phyloP scores from a whole-genome alignment of 345 rosid species.

The Microthlaspi erraticum region DNA sequence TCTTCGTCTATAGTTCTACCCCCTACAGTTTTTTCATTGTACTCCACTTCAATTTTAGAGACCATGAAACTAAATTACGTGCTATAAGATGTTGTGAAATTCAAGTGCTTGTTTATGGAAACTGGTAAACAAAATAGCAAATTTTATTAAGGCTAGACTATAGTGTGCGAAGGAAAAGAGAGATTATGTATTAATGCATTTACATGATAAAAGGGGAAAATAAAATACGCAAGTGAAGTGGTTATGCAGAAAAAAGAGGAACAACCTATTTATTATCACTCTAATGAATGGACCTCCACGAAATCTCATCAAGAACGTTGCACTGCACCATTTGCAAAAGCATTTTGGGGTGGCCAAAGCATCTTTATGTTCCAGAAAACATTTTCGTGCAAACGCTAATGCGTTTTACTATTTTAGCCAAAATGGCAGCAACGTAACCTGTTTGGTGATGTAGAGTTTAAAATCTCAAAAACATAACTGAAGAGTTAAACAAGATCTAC shows the following conservation, averaged over 20 bases:
- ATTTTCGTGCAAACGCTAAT: constrained; percentile 19
- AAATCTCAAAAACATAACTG: not conserved
- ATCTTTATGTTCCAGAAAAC: too few relatives aligned
- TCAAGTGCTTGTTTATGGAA: constrained; percentile 26
- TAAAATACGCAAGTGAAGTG: constrained; percentile 14
- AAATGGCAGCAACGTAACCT: not conserved
- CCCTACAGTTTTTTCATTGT: constrained; percentile 25
- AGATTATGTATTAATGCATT: constrained; percentile 9
- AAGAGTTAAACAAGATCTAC: not conserved
- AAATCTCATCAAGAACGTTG: constrained; percentile 24
- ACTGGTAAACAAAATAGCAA: constrained; percentile 23
- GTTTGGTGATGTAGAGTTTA: not conserved
- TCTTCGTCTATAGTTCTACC: constrained; percentile 9
- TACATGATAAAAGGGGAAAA: not conserved
- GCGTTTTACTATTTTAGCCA: constrained; percentile 18
- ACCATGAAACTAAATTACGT: constrained; percentile 4
- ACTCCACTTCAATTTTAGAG: constrained; percentile 31
- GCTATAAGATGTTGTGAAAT: constrained; percentile 19
- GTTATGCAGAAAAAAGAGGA: constrained; percentile 18
- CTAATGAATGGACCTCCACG: constrained; percentile 15
- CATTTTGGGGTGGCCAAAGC: not conserved
- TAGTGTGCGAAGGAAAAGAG: not conserved
- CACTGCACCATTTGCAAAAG: constrained; percentile 14
- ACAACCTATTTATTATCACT: not conserved
- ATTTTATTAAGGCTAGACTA: not conserved